Conservation (phyloP, 1,139 yeast species). For the Kazachstania sp. region DNA sequence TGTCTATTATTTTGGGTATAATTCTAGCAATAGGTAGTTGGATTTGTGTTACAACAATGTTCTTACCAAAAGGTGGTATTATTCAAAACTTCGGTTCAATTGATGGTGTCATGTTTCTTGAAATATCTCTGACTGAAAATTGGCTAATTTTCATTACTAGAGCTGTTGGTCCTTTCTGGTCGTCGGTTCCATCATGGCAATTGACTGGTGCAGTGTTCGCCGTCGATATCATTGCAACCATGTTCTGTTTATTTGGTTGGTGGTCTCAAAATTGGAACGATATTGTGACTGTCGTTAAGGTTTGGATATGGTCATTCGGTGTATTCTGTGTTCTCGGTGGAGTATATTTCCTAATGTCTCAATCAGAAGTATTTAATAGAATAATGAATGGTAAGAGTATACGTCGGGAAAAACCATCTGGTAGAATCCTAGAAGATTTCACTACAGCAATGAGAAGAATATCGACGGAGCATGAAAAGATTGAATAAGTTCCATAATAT, state of each 20-base stretch:
- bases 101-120: constrained; percentile 86
- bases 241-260: constrained; percentile 93
- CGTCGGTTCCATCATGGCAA: constrained; percentile 89
- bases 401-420: constrained; percentile 52
- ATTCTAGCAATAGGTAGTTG: constrained; percentile 84
- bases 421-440: constrained; percentile 86
- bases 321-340: constrained; percentile 94
- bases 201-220: constrained; percentile 82
- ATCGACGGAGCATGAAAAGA: constrained; percentile 90
- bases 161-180: constrained; percentile 95
- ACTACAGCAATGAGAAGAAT: constrained; percentile 96
- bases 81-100: constrained; percentile 89
- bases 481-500: no score
- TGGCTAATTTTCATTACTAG: constrained; percentile 94
- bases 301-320: constrained; percentile 94
- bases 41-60: constrained; percentile 88
- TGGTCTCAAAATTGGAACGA: constrained; percentile 97
- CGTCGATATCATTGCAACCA: constrained; percentile 83
- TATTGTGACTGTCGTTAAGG: constrained; percentile 85
- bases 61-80: constrained; percentile 79
- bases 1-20: constrained; percentile 76
- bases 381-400: constrained; percentile 83
- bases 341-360: constrained; percentile 88
- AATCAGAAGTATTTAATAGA: constrained; percentile 80
- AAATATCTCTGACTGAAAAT: constrained; percentile 87